Conservation (phyloP, 2,329 filamentous ascomycete genomes). For the Fusarium heterosporum region DNA sequence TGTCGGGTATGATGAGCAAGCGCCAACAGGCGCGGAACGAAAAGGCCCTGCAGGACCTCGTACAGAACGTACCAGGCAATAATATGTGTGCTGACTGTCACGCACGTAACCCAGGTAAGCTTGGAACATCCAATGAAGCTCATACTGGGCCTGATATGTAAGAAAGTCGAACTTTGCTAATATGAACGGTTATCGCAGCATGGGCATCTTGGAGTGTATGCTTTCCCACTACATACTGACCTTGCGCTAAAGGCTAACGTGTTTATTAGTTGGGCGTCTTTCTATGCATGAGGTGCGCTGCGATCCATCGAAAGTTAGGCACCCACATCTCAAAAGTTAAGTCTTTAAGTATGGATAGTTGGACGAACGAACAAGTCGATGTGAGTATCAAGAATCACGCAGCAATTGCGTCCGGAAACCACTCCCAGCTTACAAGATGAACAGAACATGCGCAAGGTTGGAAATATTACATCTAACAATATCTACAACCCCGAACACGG, state of each 20-base stretch:
- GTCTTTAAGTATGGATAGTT: conserved; percentile 97
- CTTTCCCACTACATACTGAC: conserved; percentile 37
- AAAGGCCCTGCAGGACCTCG: conserved; percentile 87
- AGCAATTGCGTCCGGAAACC: background rate
- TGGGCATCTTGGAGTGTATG: conserved; percentile 98
- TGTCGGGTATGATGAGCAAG: conserved; percentile 86
- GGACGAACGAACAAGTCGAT: conserved; percentile 96
- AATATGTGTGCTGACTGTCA: conserved; percentile 94
- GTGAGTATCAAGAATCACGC: conserved; percentile 62
- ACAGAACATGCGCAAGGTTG: conserved; percentile 93
- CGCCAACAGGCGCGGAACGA: conserved; percentile 98
- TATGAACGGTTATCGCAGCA: conserved; percentile 61
- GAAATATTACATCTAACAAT: conserved; percentile 87
- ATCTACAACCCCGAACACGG: conserved; percentile 88
- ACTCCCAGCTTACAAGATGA: conserved; percentile 33
- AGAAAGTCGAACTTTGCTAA: conserved; percentile 43
- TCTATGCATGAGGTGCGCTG: conserved; percentile 96
- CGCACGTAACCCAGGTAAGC: conserved; percentile 88
- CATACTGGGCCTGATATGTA: background rate
- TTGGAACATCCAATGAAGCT: conserved; percentile 13
- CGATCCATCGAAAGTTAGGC: conserved; percentile 94
- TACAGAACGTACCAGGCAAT: conserved; percentile 86
- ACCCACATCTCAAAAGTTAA: conserved; percentile 99
- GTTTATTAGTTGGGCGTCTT: conserved; percentile 84
- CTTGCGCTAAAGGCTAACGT: conserved; percentile 34